Conservation (phyloP, 1,139 yeast species). For the Yamadazyma mexicana region DNA sequence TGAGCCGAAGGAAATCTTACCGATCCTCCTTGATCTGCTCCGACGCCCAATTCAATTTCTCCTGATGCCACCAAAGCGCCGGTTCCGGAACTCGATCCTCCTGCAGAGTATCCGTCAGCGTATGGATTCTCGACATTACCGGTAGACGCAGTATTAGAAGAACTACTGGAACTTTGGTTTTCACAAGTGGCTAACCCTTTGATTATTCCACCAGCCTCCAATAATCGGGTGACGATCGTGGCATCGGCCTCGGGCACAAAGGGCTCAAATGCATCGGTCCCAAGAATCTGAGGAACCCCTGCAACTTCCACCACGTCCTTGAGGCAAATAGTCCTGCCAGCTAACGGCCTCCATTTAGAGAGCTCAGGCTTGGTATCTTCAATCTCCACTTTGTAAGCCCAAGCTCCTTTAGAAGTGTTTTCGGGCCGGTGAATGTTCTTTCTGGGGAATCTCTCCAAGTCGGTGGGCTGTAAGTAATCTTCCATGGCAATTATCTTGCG, state of each 20-base stretch:
- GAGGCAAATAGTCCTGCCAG: constrained; percentile 26
- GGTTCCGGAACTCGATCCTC: constrained; percentile 18
- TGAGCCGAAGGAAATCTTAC: constrained; percentile 15
- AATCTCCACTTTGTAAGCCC: constrained; percentile 37
- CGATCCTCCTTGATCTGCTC: constrained; percentile 16
- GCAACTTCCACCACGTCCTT: constrained; percentile 17
- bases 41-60: constrained; percentile 14
- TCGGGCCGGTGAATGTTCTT: constrained; percentile 23
- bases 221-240: constrained; percentile 15
- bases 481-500: constrained; percentile 25
- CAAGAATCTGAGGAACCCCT: constrained; percentile 16
- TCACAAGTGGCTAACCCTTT: constrained; percentile 17
- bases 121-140: constrained; percentile 17
- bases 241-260: constrained; percentile 17
- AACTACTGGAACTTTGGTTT: constrained; percentile 16
- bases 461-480: constrained; percentile 22
- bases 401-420: constrained; percentile 29
- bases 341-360: constrained; percentile 17
- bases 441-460: constrained; percentile 31
- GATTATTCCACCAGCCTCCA: constrained; percentile 16
- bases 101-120: constrained; percentile 16
- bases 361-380: constrained; percentile 24
- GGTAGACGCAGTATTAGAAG: constrained; percentile 17
- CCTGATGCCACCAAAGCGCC: constrained; percentile 16
- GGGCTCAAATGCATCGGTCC: constrained; percentile 15